A percentile compares a stretch with the other conserved stretches of the same genome.
phyloP scores from a whole-genome alignment of 164 flowering plant genomes.

The Magnolia officinalis region DNA sequence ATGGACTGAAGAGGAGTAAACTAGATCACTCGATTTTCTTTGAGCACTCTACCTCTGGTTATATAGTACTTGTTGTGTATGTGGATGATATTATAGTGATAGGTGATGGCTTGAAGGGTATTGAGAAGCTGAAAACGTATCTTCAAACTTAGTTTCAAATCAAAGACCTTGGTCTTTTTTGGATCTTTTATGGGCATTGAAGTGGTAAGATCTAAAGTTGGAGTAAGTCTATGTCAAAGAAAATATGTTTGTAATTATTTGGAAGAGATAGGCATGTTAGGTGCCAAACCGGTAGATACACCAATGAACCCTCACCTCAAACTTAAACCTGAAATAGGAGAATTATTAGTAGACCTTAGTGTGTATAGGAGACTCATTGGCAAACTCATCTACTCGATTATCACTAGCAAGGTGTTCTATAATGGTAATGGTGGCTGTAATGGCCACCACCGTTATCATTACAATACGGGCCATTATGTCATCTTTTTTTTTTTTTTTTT shows the following conservation, averaged over 20 bases:
- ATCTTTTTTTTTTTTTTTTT: too few species aligned
- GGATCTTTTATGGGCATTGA: background rate
- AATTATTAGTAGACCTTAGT: too few species aligned
- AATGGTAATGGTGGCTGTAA: too few species aligned
- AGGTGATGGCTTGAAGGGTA: background rate
- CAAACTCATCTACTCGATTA: too few species aligned
- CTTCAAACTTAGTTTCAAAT: background rate
- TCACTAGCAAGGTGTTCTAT: too few species aligned
- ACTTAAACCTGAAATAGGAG: too few species aligned
- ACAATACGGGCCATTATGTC: too few species aligned
- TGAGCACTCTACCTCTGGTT: background rate
- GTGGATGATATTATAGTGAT: background rate
- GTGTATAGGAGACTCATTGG: too few species aligned
- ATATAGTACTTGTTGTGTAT: background rate
- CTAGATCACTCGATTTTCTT: background rate
- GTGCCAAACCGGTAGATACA: background rate
- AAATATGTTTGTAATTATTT: background rate
- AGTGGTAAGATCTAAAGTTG: background rate
- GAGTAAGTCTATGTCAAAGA: background rate
- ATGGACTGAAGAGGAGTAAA: background rate
- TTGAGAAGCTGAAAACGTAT: background rate
- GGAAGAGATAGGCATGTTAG: background rate
- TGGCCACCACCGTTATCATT: too few species aligned
- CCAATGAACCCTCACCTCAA: background rate
- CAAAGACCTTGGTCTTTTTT: background rate